Percentiles rank a stretch among this genome's conserved stretches.
phyloP scores from a whole-genome alignment of 352 stramenopile species.

The Phytopythium aichiense region DNA sequence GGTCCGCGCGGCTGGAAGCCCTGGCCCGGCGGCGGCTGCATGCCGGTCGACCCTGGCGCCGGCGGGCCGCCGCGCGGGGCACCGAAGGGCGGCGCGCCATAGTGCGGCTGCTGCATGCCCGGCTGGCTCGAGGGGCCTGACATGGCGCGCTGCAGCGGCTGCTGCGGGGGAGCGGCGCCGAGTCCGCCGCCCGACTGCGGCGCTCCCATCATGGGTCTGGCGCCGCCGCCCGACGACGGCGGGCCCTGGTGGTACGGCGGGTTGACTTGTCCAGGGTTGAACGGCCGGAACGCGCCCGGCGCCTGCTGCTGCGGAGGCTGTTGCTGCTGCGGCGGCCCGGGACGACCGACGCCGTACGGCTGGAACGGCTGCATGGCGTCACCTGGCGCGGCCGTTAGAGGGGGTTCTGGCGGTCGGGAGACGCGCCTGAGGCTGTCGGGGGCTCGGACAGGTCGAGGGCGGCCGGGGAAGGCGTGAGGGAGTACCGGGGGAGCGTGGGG shows the following conservation, averaged over 20 bases:
- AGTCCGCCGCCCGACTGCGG: constrained; percentile 3
- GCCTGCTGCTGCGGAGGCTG: constrained; percentile 28
- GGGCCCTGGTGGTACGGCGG: constrained; percentile 17
- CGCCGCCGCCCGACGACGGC: constrained; percentile 24
- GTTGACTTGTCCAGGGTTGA: constrained; percentile 54
- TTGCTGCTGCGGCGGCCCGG: constrained; percentile 24
- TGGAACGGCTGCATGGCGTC: constrained; percentile 33
- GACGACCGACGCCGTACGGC: constrained; percentile 36
- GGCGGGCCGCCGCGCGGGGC: background rate
- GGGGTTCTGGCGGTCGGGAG: background rate
- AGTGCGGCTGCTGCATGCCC: constrained; percentile 17
- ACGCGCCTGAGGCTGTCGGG: too few relatives aligned
- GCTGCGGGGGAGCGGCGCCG: constrained; percentile 12
- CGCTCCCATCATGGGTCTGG: constrained; percentile 14
- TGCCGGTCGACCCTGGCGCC: background rate
- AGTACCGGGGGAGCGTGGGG: background rate
- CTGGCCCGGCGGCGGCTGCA: constrained; percentile 2
- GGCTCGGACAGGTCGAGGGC: too few relatives aligned
- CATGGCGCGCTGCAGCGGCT: constrained; percentile 19
- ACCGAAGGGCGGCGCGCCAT: constrained; percentile 14
- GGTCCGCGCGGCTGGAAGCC: constrained; percentile 9
- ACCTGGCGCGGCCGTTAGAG: constrained; percentile 6
- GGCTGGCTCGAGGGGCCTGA: constrained; percentile 29
- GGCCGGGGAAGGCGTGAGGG: background rate
- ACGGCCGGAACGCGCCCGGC: constrained; percentile 48